phyloP scores from a whole-genome alignment of 176 grass and related monocot genomes.

The Triticum timopheevii region DNA sequence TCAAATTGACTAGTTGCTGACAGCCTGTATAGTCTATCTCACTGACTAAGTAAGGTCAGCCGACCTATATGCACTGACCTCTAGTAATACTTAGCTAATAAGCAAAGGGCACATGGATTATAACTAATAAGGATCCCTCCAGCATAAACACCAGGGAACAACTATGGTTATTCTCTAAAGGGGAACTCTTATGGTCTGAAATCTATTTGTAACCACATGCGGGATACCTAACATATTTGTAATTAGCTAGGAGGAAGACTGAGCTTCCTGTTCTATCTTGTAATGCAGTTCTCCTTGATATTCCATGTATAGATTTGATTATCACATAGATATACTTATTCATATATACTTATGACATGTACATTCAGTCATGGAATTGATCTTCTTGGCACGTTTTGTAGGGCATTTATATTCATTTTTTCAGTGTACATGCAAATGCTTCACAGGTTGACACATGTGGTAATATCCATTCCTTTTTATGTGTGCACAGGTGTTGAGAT shows the following conservation, averaged over 20 bases:
- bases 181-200: background rate
- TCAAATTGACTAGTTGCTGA: background rate
- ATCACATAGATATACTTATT: background rate
- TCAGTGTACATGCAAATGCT: background rate
- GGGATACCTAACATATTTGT: background rate
- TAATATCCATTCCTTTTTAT: slow-evolving; percentile 21
- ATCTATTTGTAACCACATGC: background rate
- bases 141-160: background rate
- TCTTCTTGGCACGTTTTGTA: background rate
- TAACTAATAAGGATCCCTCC: background rate
- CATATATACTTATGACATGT: background rate
- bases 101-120: background rate
- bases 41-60: background rate
- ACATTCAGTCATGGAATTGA: slow-evolving; percentile 6
- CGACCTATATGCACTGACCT: background rate
- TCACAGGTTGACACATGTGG: slow-evolving; percentile 4
- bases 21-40: background rate
- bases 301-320: slow-evolving; percentile 26
- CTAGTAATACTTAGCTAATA: background rate
- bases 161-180: background rate
- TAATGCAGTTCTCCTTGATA: background rate
- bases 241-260: background rate
- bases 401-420: slow-evolving; percentile 25
- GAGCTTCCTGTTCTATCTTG: background rate
- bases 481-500: slow-evolving; percentile 62